A percentile compares a stretch with the other conserved stretches of the same genome.
These are phyloP conservation scores for Vigna unguiculata DNA, from an alignment of 306 rosid genomes.

Conservation along the genomic window DNA sequence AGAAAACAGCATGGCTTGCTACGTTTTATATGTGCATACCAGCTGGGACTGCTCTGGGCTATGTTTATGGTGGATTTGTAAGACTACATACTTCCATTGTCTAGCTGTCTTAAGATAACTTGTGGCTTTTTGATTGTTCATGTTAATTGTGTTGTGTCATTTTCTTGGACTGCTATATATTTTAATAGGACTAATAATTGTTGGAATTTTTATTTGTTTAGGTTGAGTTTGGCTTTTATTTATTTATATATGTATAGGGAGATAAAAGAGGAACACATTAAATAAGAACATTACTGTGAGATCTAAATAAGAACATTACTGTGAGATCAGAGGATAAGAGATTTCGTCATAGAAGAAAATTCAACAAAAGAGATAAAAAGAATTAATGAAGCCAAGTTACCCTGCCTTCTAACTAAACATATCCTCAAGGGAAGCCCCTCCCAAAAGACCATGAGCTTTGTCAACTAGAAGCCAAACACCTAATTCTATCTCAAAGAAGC, in stretches of 20 bases:
- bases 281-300: background rate
- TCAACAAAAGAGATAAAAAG: background rate
- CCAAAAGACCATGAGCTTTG: background rate
- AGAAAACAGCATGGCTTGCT: constrained; percentile 98
- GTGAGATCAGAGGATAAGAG: background rate
- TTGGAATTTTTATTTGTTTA: constrained; percentile 15
- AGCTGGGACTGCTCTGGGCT: constrained; percentile 92
- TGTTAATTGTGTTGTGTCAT: constrained; percentile 11
- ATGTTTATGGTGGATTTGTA: constrained; percentile 93
- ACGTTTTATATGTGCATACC: constrained; percentile 97
- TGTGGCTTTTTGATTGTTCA: constrained; percentile 30
- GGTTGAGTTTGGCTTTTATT: constrained; percentile 8
- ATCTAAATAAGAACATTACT: background rate
- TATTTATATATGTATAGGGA: background rate
- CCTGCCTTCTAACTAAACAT: background rate
- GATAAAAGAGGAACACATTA: background rate
- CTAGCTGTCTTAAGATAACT: constrained; percentile 29
- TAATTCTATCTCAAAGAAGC: background rate
- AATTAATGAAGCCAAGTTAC: background rate
- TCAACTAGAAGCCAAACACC: background rate
- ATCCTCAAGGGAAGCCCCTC: background rate
- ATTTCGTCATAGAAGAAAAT: background rate
- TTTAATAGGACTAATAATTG: constrained; percentile 12
- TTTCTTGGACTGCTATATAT: constrained; percentile 21
- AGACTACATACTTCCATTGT: constrained; percentile 47